Evolutionary conservation across 495 filamentous ascomycete genomes (phyloP), one percentile per base, ranked within the genome.

Genomic region (Xylaria cubensis): DNA sequence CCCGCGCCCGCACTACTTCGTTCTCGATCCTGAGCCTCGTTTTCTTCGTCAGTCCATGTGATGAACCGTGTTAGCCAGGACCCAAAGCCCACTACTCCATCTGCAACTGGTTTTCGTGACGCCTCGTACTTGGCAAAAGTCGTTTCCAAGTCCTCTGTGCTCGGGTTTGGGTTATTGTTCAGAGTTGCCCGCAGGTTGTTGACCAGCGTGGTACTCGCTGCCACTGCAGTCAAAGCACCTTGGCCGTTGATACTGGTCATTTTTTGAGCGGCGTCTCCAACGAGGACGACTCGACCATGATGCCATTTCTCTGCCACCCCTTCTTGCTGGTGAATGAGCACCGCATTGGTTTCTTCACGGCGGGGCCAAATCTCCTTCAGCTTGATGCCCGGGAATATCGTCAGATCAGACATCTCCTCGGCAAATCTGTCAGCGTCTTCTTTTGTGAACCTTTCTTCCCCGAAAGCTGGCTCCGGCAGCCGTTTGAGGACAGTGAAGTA

Each of bases 241-340:
- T 69, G 39, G 4, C 78, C 80, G 7, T 83, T 66, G 63, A 81
- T 78, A 1, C 78, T 77, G 0, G 81, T 83, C 58, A 83, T 79
- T 72, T 87, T 87, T 69, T 86, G 84, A 24, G 80, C 83, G 0
- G 86, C 82, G 74, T 91, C 88, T 6, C 89, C 89, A 6, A 87
- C 46, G 6, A 88, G 76, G 0, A 78, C 83, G 21, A 88, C 77
- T 7, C 86, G 83, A 3, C 83, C 85, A 6, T 74, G 72, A n/a
- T 80, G 82, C 84, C 83, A 88, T 7, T 72, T 56, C 39, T 84
- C 71, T 71, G 85, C 55, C 56, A 79, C 78, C 48, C 87, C 83
- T 13, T 84, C 80, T 3, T 80, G 80, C 19, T 88, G 56, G 19
- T 80, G 70, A 0, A 82, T 74, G 62, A 83, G 62, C 3, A 61